Evolutionary conservation across 2,329 filamentous ascomycete genomes (phyloP), one percentile per base, ranked within the genome.

Genomic region (Penicillium olsonii): DNA sequence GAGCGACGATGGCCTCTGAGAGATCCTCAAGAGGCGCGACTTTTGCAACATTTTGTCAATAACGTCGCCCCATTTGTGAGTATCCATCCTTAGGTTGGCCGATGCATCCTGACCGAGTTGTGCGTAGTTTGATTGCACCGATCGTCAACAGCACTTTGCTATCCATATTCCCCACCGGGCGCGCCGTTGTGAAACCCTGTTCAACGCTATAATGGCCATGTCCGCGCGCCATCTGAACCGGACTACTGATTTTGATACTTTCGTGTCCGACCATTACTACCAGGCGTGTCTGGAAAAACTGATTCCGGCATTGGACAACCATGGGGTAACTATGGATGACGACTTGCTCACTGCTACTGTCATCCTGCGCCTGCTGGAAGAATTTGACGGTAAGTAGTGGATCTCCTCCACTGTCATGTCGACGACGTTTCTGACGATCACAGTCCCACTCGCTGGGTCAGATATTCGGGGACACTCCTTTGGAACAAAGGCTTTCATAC

Each of bases 221-320:
- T 74, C 72, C 18, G 72, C 72, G 15, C 70, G 71, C 22, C 71
- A 74, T 48, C 57, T 75, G 12, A 74, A 71, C 49, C 67, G 69
- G 6, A 74, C 68, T 9, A 62, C 64, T 2, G 56, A 62, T 12
- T 73, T 73, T 42, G 70, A 74, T 46, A 63, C 72, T 5, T 71
- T 68, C 40, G 67, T 73, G 10, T 71, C 72, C 6, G 72, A 74
- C 52, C 68, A 68, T 4, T 73, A 75, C 47, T 73, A 73, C 38
- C 68, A 73, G 48, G 62, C 63, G 4, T 74, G 72, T 45, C 68
- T 75, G 22, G 60, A 70, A 20, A 72, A 68, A 2, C 46, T 74
- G 15, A 74, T 74, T 3, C 71, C 72, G 2, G 67, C 68, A 1
- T 52, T 75, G 2, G 67, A 71, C 48, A 63, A 75, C 20, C 67